Conservation (phyloP, 768 basidiomycete genomes). For the Austroboletus festivus region DNA sequence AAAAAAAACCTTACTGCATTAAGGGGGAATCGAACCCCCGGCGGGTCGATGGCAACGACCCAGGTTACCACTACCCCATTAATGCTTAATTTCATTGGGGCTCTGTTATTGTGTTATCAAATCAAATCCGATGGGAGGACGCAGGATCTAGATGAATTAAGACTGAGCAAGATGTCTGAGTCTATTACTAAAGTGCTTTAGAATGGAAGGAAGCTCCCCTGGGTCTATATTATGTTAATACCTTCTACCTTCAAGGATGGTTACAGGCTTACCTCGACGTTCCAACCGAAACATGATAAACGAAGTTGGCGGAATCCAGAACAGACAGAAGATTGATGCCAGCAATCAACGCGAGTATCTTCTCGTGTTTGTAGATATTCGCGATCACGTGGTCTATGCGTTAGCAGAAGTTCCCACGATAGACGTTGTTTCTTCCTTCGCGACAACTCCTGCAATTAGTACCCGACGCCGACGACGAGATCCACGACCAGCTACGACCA, state of each 20-base stretch:
- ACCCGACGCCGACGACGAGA: constrained; percentile 17
- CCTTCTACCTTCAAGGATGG: too few species aligned
- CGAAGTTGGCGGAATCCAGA: too few species aligned
- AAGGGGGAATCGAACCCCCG: constrained; percentile 88
- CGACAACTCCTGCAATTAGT: constrained; percentile 7
- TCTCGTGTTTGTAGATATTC: constrained; percentile 10
- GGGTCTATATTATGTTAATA: too few species aligned
- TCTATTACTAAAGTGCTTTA: too few species aligned
- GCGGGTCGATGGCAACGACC: constrained; percentile 78
- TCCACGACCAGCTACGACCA: constrained; percentile 19
- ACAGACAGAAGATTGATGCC: neutral
- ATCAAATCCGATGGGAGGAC: too few species aligned
- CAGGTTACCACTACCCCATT: constrained; percentile 67
- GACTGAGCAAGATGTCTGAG: too few species aligned
- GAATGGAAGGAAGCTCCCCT: too few species aligned
- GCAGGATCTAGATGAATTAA: too few species aligned
- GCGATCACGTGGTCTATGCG: constrained; percentile 33
- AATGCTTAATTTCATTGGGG: constrained; percentile 32
- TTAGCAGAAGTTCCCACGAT: constrained; percentile 28
- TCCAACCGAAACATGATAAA: too few species aligned
- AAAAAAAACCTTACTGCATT: constrained; percentile 46
- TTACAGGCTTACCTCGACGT: too few species aligned
- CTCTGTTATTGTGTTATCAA: too few species aligned
- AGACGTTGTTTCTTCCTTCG: constrained; percentile 7
- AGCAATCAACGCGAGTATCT: constrained; percentile 2